Evolutionary conservation across 805 yeast genomes (phyloP).

Genomic region (Kuraishia hungarica): DNA sequence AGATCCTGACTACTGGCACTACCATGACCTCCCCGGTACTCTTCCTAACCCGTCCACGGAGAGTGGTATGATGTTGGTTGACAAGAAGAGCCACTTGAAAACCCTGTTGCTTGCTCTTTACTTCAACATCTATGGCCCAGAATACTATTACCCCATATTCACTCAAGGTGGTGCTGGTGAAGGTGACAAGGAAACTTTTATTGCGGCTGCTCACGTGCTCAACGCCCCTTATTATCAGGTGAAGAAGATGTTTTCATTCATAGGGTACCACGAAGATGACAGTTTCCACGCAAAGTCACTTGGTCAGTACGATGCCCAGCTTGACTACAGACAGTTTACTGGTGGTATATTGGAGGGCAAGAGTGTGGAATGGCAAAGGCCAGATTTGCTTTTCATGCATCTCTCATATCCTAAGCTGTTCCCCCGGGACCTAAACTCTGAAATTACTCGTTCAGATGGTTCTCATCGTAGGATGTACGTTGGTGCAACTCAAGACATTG

Average conservation of each 20-base stretch:
- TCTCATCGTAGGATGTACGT: slow-evolving; percentile 25
- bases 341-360: slow-evolving; percentile 12
- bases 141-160: slow-evolving; percentile 47
- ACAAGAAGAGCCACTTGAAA: slow-evolving; percentile 41
- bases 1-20: slow-evolving; percentile 25
- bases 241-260: slow-evolving; percentile 38
- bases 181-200: slow-evolving; percentile 64
- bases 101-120: slow-evolving; percentile 46
- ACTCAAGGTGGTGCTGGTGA: slow-evolving; percentile 61
- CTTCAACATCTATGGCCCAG: slow-evolving; percentile 51
- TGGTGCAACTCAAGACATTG: slow-evolving; percentile 13
- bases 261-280: slow-evolving; percentile 34
- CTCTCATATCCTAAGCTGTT: slow-evolving; percentile 48
- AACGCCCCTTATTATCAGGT: slow-evolving; percentile 48
- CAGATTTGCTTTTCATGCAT: slow-evolving; percentile 40
- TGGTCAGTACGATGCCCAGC: slow-evolving; percentile 32
- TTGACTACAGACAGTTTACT: slow-evolving; percentile 16
- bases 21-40: slow-evolving; percentile 56
- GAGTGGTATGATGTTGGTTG: slow-evolving; percentile 51
- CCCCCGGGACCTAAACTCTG: slow-evolving; percentile 17
- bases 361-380: slow-evolving; percentile 10
- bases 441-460: slow-evolving; percentile 9
- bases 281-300: slow-evolving; percentile 31
- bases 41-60: slow-evolving; percentile 61
- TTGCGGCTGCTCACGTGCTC: slow-evolving; percentile 49